A percentile compares a stretch with the other conserved stretches of the same genome.
Evolutionary conservation across 2,329 filamentous ascomycete species (phyloP).

Genomic region (Furcasterigmium furcatum): DNA sequence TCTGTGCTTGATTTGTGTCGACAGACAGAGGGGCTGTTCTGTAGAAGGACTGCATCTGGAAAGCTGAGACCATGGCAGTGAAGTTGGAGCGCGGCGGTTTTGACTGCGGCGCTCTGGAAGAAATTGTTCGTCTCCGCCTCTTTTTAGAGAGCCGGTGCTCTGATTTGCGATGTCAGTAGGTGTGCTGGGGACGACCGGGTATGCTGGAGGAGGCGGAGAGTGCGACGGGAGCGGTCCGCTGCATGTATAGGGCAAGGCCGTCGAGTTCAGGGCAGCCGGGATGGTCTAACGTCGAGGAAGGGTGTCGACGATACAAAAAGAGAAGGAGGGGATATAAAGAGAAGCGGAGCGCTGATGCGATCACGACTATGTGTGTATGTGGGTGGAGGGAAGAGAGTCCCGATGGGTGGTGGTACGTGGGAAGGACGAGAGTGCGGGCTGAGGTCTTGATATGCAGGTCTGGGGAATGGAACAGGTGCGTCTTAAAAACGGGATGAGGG

Average conservation of each 20-base stretch:
- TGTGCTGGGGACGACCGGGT: too few species aligned
- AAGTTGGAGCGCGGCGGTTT: constrained; percentile 4
- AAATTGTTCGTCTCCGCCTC: too few species aligned
- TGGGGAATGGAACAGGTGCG: background rate
- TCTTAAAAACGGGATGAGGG: constrained; percentile 3
- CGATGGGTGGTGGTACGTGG: background rate
- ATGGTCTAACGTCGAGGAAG: too few species aligned
- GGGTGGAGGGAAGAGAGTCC: constrained; percentile 2
- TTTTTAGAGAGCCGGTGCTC: too few species aligned
- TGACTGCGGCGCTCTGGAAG: constrained; percentile 6
- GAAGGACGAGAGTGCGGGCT: constrained; percentile 2
- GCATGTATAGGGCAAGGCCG: too few species aligned
- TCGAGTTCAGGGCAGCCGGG: too few species aligned
- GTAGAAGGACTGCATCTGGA: constrained; percentile 50
- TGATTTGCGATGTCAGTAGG: too few species aligned
- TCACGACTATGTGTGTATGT: constrained; percentile 6
- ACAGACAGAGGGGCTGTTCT: constrained; percentile 46
- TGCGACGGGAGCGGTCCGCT: too few species aligned
- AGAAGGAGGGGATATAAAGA: constrained; percentile 1
- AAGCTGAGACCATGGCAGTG: constrained; percentile 47
- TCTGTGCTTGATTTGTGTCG: constrained; percentile 51
- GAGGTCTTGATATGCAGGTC: constrained; percentile 1
- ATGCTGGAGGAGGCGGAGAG: too few species aligned
- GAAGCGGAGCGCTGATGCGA: too few species aligned
- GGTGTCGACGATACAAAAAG: too few species aligned